These are phyloP conservation scores for Diutina pseudorugosa DNA, from an alignment of 1,139 yeast genomes.

Conservation along the genomic window DNA sequence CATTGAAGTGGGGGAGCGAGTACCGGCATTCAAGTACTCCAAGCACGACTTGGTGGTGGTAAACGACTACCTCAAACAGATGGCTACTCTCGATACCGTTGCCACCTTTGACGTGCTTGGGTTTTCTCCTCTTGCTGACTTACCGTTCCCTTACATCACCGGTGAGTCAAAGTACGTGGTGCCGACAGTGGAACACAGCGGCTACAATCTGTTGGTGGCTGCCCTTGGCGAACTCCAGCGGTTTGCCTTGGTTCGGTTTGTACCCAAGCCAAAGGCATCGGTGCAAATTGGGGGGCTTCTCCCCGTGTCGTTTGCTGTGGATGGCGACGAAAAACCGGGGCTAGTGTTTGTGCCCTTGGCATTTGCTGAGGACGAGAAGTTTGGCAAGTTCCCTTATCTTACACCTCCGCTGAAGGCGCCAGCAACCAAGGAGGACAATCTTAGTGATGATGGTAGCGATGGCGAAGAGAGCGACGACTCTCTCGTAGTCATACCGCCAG, in stretches of 20 bases:
- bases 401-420: background rate
- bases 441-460: background rate
- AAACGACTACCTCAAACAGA: constrained; percentile 7
- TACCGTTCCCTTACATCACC: background rate
- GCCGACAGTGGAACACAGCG: background rate
- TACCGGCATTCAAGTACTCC: constrained; percentile 55
- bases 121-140: background rate
- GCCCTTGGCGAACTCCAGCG: background rate
- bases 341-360: background rate
- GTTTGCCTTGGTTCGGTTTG: background rate
- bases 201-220: background rate
- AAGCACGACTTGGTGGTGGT: constrained; percentile 27
- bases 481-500: background rate
- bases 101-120: background rate
- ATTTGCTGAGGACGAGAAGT: constrained; percentile 1
- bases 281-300: background rate
- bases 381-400: background rate
- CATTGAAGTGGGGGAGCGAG: background rate
- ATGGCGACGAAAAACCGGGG: background rate
- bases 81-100: constrained; percentile 6
- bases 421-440: background rate
- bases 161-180: background rate
- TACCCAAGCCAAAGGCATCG: background rate
- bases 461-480: background rate
- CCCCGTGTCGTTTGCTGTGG: background rate